Base-by-base conservation (phyloP, 1,284 basidiomycete species). In the Cryptococcus sp. region DNA sequence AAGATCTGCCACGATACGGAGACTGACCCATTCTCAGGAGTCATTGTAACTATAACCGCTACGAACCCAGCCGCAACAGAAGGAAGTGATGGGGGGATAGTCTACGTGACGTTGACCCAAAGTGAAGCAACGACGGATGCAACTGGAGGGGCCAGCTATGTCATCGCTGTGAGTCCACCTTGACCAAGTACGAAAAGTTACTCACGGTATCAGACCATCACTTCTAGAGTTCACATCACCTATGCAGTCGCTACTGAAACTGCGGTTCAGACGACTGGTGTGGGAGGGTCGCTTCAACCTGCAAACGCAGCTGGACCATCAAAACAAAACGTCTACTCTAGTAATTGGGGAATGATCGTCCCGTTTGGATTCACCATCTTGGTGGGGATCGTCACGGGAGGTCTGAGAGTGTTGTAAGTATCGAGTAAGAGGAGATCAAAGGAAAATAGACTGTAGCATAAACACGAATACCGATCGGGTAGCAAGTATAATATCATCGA, bases 21-120 rank as follows among this genome's bases (percentile, higher is more conserved):
- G 4, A 15, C 23, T 14, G 14, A 49, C 31, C 11, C 47, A 23
- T 8, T 52, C 30, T 45, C 32, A 49, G 58, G 38, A n/a, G 38
- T 32, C 34, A 46, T 59, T 47, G 58, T 59, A 4, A 59, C 58
- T 3, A 54, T 59, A 13, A 59, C 58, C 14, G 58, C 58, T 23
- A 59, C 58, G 3, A 42, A 57, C 23, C 41, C 58, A 10, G 37
- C 33, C 11, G 58, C 51, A 2, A 52, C 58, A n/a, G 14, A 15
- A 6, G 58, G 54, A 35, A 49, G 30, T 15, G 46, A 59, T 34
- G 58, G 55, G 13, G 57, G 57, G 23, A 10, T 57, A 11, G 58
- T 59, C 4, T 47, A 57, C 32, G 58, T 59, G 32, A 59, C 58
- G 5, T 13, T 57, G 5, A 59, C 58, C 3, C 33, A 47, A 31